These are phyloP conservation scores for Macrolepiota albuminosa DNA, from an alignment of 768 basidiomycete genomes.

Conservation along the genomic window DNA sequence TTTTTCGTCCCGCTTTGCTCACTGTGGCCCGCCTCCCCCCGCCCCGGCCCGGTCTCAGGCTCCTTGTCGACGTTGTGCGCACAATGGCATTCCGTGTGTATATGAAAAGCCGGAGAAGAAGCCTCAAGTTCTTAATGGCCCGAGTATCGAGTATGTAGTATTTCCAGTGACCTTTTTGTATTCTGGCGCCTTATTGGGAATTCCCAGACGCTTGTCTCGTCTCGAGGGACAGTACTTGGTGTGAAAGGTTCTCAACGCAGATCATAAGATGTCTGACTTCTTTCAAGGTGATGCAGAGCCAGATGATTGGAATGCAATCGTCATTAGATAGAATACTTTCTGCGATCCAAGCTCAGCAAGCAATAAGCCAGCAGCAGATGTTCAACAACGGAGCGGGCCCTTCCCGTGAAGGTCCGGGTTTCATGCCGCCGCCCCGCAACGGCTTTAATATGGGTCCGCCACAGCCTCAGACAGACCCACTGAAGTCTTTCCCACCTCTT, in stretches of 20 bases:
- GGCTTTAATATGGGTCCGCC: constrained; percentile 33
- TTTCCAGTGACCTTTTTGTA: not conserved
- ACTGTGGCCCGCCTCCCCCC: constrained; percentile 64
- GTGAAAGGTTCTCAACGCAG: constrained; percentile 16
- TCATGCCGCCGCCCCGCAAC: constrained; percentile 33
- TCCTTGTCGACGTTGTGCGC: constrained; percentile 86
- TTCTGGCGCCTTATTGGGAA: constrained; percentile 22
- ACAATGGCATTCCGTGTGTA: constrained; percentile 73
- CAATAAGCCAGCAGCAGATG: constrained; percentile 29
- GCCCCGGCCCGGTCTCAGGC: constrained; percentile 75
- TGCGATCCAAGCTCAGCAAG: constrained; percentile 48
- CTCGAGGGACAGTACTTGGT: constrained; percentile 86
- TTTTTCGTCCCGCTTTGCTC: constrained; percentile 43
- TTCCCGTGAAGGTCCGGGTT: constrained; percentile 27
- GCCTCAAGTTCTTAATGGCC: constrained; percentile 51
- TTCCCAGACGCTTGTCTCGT: constrained; percentile 60
- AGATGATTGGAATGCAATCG: constrained; percentile 93
- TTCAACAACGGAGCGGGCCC: constrained; percentile 28
- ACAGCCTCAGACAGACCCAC: constrained; percentile 27
- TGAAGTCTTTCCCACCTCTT: constrained; percentile 69
- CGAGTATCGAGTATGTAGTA: constrained; percentile 66
- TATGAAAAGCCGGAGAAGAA: constrained; percentile 95
- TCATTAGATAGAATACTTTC: constrained; percentile 79
- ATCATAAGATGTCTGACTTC: constrained; percentile 1
- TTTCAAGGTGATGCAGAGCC: constrained; percentile 80